phyloP scores from a whole-genome alignment of 805 yeast genomes.

The Limtongia smithiae region DNA sequence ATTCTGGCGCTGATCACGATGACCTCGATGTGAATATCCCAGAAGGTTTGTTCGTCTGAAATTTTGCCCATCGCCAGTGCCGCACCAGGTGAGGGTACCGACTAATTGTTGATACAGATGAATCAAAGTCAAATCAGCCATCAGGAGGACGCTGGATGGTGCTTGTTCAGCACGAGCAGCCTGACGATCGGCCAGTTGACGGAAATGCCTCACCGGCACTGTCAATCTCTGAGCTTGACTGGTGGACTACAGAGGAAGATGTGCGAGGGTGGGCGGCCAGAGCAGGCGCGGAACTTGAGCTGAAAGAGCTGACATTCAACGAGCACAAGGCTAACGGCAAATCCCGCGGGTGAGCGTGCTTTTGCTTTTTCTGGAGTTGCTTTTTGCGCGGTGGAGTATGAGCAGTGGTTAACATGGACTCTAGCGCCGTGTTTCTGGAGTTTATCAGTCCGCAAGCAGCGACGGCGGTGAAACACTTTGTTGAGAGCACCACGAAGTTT shows the following conservation, averaged over 20 bases:
- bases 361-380: not conserved
- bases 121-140: too few species aligned
- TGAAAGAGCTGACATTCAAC: constrained; percentile 29
- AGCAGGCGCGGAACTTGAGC: constrained; percentile 26
- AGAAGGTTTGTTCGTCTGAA: too few species aligned
- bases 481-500: constrained; percentile 8
- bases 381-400: not conserved
- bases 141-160: constrained; percentile 26
- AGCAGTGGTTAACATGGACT: not conserved
- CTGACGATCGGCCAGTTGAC: constrained; percentile 25
- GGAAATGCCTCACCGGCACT: constrained; percentile 23
- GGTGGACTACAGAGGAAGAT: constrained; percentile 32
- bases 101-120: too few species aligned
- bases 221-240: constrained; percentile 24
- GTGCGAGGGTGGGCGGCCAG: constrained; percentile 31
- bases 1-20: too few species aligned
- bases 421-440: constrained; percentile 26
- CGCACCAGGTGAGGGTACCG: too few species aligned
- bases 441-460: constrained; percentile 27
- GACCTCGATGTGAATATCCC: too few species aligned
- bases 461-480: constrained; percentile 17
- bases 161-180: constrained; percentile 9
- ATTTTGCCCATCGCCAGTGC: too few species aligned
- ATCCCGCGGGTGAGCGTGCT: constrained; percentile 25
- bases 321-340: constrained; percentile 33